Evolutionary conservation across 2,329 filamentous ascomycete species (phyloP), one percentile per base, ranked within the genome.

Genomic region (Colletotrichum lini): DNA sequence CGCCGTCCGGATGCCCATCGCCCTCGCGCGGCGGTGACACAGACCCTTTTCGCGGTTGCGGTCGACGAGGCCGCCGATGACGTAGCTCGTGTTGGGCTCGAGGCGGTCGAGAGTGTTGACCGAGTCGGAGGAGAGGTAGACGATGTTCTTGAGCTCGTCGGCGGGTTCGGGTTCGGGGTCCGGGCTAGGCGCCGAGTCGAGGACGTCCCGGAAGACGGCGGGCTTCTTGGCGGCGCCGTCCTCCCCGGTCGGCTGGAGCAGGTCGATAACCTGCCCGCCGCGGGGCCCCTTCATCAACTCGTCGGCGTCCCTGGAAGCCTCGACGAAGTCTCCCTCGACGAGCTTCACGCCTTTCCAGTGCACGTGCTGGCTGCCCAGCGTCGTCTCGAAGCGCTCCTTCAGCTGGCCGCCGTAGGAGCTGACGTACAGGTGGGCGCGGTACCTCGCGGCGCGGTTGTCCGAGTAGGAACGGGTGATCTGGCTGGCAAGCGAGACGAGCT

Each of bases 41-140:
- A 99, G 87, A 0, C 94, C 95, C 84, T 99, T 99, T 82, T 99
- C 92, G 54, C 96, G 90, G 82, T 99, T 99, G 83, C 95, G 95
- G 84, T 99, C 96, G 35, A 99, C 96, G 45, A 99, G 86, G 0
- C 96, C 96, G 45, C 96, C 96, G 67, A 99, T 93, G 73, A 99
- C 92, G 81, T 99, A 99, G 70, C 91, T 96, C 72, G 92, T 95
- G 82, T 96, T 92, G 0, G 95, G 94, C 79, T 95, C 94, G 53
- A 99, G 88, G 53, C 93, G 89, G 7, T 92, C 91, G 40, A 99
- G 87, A 0, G 93, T 96, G 75, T 97, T 88, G 0, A 93, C 91
- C n/a, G 94, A 97, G 81, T 99, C 96, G 18, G 95, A 95, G 9
- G 94, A 94, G 5, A 99, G 89, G 79, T 99, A 99, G 68, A 99